These are phyloP conservation scores for Rhizophora apiculata DNA, from an alignment of 345 rosid genomes.

Conservation along the genomic window DNA sequence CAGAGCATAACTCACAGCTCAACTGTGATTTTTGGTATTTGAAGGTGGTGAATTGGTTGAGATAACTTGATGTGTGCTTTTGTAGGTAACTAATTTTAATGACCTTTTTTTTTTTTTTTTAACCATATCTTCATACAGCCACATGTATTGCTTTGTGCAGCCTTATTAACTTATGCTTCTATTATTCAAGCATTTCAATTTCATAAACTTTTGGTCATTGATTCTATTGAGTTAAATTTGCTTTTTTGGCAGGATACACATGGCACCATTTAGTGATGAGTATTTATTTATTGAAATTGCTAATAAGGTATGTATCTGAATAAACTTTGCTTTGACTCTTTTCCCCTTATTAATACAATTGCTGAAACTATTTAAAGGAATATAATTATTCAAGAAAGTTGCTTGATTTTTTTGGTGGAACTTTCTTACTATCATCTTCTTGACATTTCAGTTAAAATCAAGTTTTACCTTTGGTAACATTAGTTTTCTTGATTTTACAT, in stretches of 20 bases:
- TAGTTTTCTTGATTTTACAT: not conserved
- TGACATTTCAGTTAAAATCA: not conserved
- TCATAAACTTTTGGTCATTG: slow-evolving; percentile 3
- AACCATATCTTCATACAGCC: not conserved
- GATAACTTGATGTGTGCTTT: too few relatives aligned
- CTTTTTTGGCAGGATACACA: slow-evolving; percentile 75
- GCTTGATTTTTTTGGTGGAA: not conserved
- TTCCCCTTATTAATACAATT: not conserved
- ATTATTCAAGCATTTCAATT: not conserved
- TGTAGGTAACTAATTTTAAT: too few relatives aligned
- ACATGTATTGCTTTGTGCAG: too few relatives aligned
- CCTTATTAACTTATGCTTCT: not conserved
- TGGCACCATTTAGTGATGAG: slow-evolving; percentile 99
- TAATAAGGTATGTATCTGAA: slow-evolving; percentile 66
- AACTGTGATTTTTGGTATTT: too few relatives aligned
- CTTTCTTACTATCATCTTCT: not conserved
- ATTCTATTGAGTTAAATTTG: slow-evolving; percentile 15
- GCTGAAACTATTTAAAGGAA: not conserved
- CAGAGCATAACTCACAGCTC: too few relatives aligned
- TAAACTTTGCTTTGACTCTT: slow-evolving; percentile 2
- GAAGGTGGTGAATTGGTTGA: too few relatives aligned
- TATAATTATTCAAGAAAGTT: not conserved
- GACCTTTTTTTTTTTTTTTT: not conserved
- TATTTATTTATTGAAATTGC: slow-evolving; percentile 95
- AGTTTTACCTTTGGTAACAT: not conserved